phyloP scores from a whole-genome alignment of 257 asterid species.

The Solanum sparsipilum region DNA sequence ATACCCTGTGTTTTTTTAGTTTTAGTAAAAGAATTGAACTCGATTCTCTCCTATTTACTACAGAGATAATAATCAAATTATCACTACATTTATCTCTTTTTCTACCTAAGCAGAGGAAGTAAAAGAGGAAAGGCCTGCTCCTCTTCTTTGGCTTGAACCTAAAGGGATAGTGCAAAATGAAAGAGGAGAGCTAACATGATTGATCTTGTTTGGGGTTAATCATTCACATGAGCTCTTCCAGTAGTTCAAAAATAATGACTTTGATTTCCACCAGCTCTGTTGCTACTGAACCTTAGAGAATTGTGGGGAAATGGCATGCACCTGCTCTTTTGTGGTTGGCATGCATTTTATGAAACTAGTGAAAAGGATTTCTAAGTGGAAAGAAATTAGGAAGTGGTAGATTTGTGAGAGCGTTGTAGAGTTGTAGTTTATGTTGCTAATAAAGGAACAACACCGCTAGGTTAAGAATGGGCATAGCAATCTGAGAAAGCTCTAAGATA shows the following conservation, averaged over 20 bases:
- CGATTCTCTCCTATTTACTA: background rate
- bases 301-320: background rate
- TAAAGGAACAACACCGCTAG: background rate
- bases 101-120: background rate
- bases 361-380: background rate
- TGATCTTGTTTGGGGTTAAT: background rate
- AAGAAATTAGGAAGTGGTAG: background rate
- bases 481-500: background rate
- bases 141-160: background rate
- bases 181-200: background rate
- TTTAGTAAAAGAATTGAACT: background rate
- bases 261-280: background rate
- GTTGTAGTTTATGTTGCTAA: background rate
- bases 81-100: background rate
- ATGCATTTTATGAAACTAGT: background rate
- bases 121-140: background rate
- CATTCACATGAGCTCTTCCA: background rate
- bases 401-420: background rate
- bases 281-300: background rate
- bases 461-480: background rate
- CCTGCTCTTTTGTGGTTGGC: background rate
- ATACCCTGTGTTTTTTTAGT: background rate
- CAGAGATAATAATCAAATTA: background rate
- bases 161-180: background rate
- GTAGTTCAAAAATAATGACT: background rate